These are phyloP conservation scores for Podaxis mareebaensis DNA, from an alignment of 768 basidiomycete genomes.

Conservation along the genomic window DNA sequence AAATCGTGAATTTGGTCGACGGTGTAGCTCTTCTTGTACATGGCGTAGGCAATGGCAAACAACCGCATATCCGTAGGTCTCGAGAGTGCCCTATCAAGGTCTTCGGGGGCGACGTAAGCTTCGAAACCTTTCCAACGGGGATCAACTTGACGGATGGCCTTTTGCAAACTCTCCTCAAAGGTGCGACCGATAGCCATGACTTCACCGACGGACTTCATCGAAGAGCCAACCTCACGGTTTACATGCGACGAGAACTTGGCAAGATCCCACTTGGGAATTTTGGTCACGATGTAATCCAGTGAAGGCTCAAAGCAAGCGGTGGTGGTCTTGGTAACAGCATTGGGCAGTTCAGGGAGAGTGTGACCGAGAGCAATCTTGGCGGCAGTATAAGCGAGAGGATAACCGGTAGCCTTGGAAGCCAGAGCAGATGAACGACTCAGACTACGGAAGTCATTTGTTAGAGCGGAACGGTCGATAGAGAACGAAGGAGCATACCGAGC, in stretches of 20 bases:
- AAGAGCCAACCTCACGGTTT: constrained; percentile 90
- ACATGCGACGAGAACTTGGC: constrained; percentile 96
- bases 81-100: constrained; percentile 76
- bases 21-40: constrained; percentile 90
- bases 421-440: constrained; percentile 90
- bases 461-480: constrained; percentile 2
- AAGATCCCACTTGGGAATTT: constrained; percentile 99
- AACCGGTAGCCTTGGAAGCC: constrained; percentile 98
- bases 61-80: constrained; percentile 94
- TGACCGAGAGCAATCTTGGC: constrained; percentile 98
- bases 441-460: constrained; percentile 31
- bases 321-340: constrained; percentile 98
- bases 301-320: constrained; percentile 99
- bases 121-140: constrained; percentile 97
- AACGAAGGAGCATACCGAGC: constrained; percentile 60
- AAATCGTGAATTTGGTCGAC: constrained; percentile 90
- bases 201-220: constrained; percentile 99
- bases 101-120: constrained; percentile 86
- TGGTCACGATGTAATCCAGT: constrained; percentile 98
- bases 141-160: constrained; percentile 97
- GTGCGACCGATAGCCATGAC: constrained; percentile 99
- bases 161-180: constrained; percentile 97
- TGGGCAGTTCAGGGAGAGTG: constrained; percentile 96
- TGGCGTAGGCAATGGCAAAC: constrained; percentile 96
- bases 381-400: constrained; percentile 98